Percentiles rank a stretch among this genome's conserved stretches.
Conservation (phyloP, 1,284 basidiomycete genomes). For the Ceratobasidium sp. region DNA sequence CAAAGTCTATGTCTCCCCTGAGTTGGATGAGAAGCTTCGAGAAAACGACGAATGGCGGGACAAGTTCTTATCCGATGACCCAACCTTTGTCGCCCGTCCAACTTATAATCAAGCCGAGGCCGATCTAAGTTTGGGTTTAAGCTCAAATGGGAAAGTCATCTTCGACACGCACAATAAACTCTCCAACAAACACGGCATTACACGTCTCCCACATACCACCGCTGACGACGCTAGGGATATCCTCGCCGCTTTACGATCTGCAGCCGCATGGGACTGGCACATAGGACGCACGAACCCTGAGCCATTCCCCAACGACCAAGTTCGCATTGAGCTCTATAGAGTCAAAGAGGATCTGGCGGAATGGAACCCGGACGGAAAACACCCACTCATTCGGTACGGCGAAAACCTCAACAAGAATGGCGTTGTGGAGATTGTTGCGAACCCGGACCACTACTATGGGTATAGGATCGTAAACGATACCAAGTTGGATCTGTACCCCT, state of each 20-base stretch:
- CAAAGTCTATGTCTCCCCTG: no score
- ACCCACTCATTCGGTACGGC: slow-evolving; percentile 56
- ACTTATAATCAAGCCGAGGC: neutral
- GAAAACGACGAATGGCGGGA: neutral
- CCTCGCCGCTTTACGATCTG: neutral
- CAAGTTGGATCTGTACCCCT: slow-evolving; percentile 64
- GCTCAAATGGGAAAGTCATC: neutral
- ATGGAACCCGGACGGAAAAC: slow-evolving; percentile 60
- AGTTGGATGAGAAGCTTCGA: no score
- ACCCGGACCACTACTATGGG: slow-evolving; percentile 58
- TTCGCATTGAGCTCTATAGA: slow-evolving; percentile 4
- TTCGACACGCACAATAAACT: slow-evolving; percentile 25
- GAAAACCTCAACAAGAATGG: slow-evolving; percentile 60
- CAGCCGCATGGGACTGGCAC: slow-evolving; percentile 30
- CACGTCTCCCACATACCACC: neutral
- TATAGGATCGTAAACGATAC: slow-evolving; percentile 63
- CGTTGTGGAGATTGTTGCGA: slow-evolving; percentile 59
- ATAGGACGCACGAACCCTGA: neutral
- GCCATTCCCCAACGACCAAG: neutral
- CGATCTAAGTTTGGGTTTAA: slow-evolving; percentile 5
- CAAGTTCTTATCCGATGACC: neutral
- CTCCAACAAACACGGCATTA: neutral
- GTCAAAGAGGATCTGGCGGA: slow-evolving; percentile 60
- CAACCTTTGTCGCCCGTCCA: neutral
- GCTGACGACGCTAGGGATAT: neutral